Base-by-base conservation (phyloP, 2,329 filamentous ascomycete species). In the Magnaporthiopsis incrustans region DNA sequence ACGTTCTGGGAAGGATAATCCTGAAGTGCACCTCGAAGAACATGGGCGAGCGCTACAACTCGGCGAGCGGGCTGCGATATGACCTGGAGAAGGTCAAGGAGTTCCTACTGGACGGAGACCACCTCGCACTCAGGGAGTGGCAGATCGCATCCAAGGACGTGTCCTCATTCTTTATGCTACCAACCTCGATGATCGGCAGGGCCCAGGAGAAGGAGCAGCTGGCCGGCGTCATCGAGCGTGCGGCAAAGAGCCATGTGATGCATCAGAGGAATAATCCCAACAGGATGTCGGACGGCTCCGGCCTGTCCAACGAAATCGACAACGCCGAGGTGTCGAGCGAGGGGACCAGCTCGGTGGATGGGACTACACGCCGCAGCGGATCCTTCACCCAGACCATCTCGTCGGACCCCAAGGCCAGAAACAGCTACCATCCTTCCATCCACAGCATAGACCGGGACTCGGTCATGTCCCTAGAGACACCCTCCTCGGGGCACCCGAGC, bases 21-120 rank as follows among this genome's bases (percentile, higher is more conserved):
- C 89, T 94, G 72, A 96, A 92, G 73, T 97, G 96, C 84, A 97
- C 92, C 0, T 88, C 92, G 66, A 96, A 96, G 75, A 90, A 88
- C 66, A 90, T 96, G 60, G 85, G 87, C 64, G 93, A 97, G 65
- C 86, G 94, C 18, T 98, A 97, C 73, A 89, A 96, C 70, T 96
- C 92, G 7, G 89, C 90, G 0, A 92, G 91, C 65, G 93, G 94
- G 2, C 82, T 97, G 65, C 92, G 92, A 68, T 82, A 91, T 71
- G 94, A 98, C 73, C 77, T 98, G 61, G 76, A 87, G 62, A 83
- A 87, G 70, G 87, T 97, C 6, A 87, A 91, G 67, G 83, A 88
- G 67, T 82, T 94, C 53, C 79, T 97, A 8, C 86, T 84, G 4
- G 86, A 92, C 69, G 93, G 92, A 25, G 88, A 97, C 69, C 82